phyloP scores from a whole-genome alignment of 139 green algal species.

The Eudorina sp. region DNA sequence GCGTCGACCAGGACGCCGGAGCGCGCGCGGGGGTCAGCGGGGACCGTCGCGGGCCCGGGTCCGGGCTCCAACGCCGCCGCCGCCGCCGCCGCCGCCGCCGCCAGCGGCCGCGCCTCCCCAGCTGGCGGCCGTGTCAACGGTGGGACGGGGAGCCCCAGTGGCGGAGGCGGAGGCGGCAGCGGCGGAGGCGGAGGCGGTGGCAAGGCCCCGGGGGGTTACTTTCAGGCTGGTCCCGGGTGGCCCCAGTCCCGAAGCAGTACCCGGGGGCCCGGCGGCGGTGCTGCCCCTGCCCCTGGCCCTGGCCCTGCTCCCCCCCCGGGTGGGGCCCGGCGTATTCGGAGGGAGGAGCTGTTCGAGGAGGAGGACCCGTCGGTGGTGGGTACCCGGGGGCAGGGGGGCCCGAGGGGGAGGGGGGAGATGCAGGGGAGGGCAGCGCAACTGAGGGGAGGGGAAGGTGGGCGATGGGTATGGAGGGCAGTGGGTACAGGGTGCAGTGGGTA shows the following conservation, averaged over 20 bases:
- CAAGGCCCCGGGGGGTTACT: background rate
- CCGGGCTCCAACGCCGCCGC: background rate
- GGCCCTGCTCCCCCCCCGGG: too few species aligned
- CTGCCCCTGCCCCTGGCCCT: too few species aligned
- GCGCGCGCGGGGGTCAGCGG: too few species aligned
- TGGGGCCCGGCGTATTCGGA: background rate
- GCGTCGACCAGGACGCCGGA: too few species aligned
- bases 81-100: background rate
- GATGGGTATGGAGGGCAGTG: too few species aligned
- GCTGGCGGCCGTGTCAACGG: background rate
- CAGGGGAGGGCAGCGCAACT: background rate
- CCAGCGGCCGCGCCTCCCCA: background rate
- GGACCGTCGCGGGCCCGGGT: background rate
- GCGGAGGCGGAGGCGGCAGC: background rate
- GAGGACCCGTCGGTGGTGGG: constrained; percentile 33
- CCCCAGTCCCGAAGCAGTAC: too few species aligned
- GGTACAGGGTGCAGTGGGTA: too few species aligned
- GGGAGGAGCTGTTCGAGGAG: constrained; percentile 43
- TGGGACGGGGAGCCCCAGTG: background rate
- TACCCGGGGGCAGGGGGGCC: background rate
- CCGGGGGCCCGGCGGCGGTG: too few species aligned
- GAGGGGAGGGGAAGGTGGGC: background rate
- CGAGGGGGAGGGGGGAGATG: background rate
- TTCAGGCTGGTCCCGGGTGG: too few species aligned
- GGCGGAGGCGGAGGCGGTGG: background rate